These are phyloP conservation scores for Saccharum officinarum DNA, from an alignment of 176 grass and related monocot genomes.

Conservation along the genomic window DNA sequence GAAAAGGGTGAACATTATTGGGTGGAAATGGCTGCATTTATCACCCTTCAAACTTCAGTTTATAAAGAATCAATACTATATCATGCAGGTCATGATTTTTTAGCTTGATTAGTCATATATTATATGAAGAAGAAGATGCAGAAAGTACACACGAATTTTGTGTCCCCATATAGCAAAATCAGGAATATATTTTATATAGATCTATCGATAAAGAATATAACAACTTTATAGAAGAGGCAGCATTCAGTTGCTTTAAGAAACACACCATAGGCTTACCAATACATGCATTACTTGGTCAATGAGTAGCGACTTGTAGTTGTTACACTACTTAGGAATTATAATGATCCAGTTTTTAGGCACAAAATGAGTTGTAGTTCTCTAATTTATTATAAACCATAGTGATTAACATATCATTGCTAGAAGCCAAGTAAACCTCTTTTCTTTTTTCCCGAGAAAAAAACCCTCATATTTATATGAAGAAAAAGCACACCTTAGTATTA, in stretches of 20 bases:
- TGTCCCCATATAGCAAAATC: background rate
- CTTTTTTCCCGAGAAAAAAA: background rate
- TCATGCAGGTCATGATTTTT: background rate
- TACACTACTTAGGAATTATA: background rate
- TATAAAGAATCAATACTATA: constrained; percentile 7
- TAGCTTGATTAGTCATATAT: constrained; percentile 17
- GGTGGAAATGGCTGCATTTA: background rate
- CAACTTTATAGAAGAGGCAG: background rate
- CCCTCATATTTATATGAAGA: background rate
- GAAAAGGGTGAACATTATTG: constrained; percentile 20
- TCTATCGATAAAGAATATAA: background rate
- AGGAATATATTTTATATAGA: background rate
- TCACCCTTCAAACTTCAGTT: background rate
- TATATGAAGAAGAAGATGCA: background rate
- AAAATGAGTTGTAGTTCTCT: background rate
- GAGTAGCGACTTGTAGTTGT: background rate
- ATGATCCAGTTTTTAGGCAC: constrained; percentile 7
- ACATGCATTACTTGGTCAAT: background rate
- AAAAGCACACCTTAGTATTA: background rate
- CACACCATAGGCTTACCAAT: background rate
- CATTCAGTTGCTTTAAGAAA: constrained; percentile 19
- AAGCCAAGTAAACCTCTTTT: background rate
- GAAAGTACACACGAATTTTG: background rate
- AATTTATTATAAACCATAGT: background rate
- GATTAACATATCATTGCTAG: background rate